phyloP scores from a whole-genome alignment of 2,329 filamentous ascomycete species.

The Cladophialophora chaetospira region DNA sequence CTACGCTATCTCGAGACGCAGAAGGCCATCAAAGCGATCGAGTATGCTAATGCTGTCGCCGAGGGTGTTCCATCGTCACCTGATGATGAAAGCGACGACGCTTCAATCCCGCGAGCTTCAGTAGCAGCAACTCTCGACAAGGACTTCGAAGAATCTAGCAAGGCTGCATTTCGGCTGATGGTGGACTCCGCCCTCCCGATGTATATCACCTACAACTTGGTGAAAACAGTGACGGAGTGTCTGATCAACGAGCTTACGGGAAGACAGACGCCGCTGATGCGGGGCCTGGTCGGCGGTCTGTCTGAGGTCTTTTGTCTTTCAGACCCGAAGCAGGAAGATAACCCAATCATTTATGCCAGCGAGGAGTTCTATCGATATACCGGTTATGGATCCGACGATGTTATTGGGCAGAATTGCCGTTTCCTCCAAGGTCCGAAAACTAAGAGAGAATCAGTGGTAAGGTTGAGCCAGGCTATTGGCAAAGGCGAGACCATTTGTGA shows the following conservation, averaged over 20 bases:
- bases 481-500: conserved; percentile 47
- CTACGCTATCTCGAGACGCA: conserved; percentile 43
- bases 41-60: conserved; percentile 49
- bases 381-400: conserved; percentile 46
- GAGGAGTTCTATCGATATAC: conserved; percentile 50
- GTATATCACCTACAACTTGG: conserved; percentile 45
- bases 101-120: conserved; percentile 1
- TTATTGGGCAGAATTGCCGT: conserved; percentile 49
- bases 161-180: conserved; percentile 39
- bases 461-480: conserved; percentile 41
- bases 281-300: conserved; percentile 44
- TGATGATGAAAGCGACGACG: conserved; percentile 26
- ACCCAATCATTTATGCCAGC: conserved; percentile 50
- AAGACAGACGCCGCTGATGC: conserved; percentile 43
- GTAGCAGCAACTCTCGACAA: conserved; percentile 41
- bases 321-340: conserved; percentile 47
- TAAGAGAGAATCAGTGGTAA: conserved; percentile 37
- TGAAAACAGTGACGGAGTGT: conserved; percentile 44
- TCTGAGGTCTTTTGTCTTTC: conserved; percentile 51
- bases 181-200: conserved; percentile 46
- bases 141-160: conserved; percentile 41
- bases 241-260: conserved; percentile 49
- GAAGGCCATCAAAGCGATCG: conserved; percentile 46
- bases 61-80: conserved; percentile 36
- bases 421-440: conserved; percentile 49